phyloP scores from a whole-genome alignment of 768 basidiomycete species.

The Lepiota subincarnata region DNA sequence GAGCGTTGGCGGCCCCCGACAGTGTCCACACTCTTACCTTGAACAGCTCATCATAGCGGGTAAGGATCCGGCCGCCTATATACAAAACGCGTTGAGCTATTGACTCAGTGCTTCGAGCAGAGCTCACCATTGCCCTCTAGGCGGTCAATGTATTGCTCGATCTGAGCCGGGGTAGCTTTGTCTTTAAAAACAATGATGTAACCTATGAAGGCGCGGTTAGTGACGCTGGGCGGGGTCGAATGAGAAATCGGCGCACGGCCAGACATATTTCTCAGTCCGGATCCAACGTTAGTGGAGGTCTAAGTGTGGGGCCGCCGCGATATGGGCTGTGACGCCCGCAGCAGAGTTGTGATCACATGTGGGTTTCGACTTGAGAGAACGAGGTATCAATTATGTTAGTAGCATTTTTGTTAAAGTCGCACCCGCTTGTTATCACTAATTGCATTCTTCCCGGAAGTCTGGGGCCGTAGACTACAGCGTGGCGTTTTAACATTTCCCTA shows the following conservation, averaged over 20 bases:
- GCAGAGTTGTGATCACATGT: no score
- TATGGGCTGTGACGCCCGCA: no score
- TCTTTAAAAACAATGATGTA: constrained; percentile 58
- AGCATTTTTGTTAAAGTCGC: no score
- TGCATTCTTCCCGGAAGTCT: no score
- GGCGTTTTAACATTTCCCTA: no score
- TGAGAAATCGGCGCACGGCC: background rate
- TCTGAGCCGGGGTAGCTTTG: constrained; percentile 31
- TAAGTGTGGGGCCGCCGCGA: no score
- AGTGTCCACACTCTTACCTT: constrained; percentile 25
- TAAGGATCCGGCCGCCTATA: constrained; percentile 41
- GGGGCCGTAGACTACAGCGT: no score
- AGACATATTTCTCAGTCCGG: background rate
- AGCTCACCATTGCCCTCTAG: constrained; percentile 35
- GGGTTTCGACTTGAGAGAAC: no score
- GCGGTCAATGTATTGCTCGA: constrained; percentile 35
- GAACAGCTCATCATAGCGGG: constrained; percentile 32
- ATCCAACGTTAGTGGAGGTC: background rate
- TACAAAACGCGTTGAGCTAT: background rate
- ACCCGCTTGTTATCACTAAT: no score
- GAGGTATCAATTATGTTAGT: no score
- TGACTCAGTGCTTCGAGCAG: no score
- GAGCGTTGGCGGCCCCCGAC: background rate
- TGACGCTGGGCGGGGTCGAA: background rate
- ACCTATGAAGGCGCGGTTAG: constrained; percentile 23